Conservation (phyloP, 163 green algal genomes). For the Coccomyxa subellipsoidea region DNA sequence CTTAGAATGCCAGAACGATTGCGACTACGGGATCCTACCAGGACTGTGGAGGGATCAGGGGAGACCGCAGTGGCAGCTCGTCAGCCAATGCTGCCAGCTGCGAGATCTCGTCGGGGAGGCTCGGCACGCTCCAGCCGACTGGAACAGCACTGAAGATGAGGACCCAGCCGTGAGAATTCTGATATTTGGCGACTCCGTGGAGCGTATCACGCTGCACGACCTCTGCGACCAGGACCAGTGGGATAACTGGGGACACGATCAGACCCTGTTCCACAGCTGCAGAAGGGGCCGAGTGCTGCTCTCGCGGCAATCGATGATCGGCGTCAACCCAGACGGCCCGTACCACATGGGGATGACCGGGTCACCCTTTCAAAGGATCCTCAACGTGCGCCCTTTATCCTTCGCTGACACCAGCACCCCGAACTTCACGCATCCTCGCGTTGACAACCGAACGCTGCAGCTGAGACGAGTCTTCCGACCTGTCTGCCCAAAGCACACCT, state of each 20-base stretch:
- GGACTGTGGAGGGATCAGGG: background rate
- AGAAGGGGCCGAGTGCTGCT: background rate
- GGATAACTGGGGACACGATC: slow-evolving; percentile 2
- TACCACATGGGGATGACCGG: background rate
- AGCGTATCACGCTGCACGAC: background rate
- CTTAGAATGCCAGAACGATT: background rate
- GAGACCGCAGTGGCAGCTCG: background rate
- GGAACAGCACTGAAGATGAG: background rate
- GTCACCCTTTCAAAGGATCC: background rate
- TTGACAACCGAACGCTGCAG: too few species aligned
- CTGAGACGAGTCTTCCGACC: too few species aligned
- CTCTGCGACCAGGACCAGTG: background rate
- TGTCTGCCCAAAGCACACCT: too few species aligned
- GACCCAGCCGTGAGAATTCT: background rate
- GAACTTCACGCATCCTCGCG: background rate
- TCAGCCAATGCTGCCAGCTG: background rate
- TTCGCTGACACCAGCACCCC: background rate
- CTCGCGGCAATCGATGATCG: background rate
- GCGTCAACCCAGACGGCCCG: background rate
- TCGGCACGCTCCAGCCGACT: background rate
- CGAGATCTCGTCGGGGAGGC: background rate
- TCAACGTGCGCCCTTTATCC: background rate
- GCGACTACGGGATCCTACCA: background rate
- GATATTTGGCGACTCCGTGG: slow-evolving; percentile 2
- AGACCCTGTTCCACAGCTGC: background rate